Evolutionary conservation across 1,284 basidiomycete species (phyloP).

Genomic region (Entoloma clypeatum): DNA sequence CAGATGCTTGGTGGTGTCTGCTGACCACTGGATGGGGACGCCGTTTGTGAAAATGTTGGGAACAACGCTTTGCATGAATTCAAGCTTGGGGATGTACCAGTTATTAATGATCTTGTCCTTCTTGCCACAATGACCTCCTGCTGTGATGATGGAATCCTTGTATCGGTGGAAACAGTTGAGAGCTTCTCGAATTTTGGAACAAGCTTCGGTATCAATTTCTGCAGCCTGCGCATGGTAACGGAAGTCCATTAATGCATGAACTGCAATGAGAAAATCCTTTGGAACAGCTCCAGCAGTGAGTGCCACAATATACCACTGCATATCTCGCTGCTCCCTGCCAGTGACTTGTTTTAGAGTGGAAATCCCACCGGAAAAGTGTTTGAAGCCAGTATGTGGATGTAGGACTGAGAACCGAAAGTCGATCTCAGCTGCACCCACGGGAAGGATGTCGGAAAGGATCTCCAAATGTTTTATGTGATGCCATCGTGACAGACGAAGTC

Average conservation of each 20-base stretch:
- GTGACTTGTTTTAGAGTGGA: constrained; percentile 29
- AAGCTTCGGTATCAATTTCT: constrained; percentile 17
- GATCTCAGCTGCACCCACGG: constrained; percentile 23
- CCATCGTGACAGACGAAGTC: constrained; percentile 27
- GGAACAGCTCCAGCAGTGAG: constrained; percentile 25
- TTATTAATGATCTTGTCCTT: constrained; percentile 17
- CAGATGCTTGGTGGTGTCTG: constrained; percentile 28
- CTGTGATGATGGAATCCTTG: constrained; percentile 23
- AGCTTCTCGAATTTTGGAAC: constrained; percentile 15
- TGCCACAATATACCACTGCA: constrained; percentile 26
- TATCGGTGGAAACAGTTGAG: constrained; percentile 24
- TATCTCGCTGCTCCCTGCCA: constrained; percentile 24
- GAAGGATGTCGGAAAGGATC: constrained; percentile 20
- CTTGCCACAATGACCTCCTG: constrained; percentile 20
- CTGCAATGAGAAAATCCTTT: constrained; percentile 19
- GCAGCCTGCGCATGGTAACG: constrained; percentile 26
- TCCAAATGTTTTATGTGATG: constrained; percentile 14
- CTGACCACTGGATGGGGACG: constrained; percentile 28
- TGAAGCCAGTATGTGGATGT: constrained; percentile 21
- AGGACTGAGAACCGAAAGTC: constrained; percentile 28
- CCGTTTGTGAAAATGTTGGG: constrained; percentile 24
- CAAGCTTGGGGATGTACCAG: constrained; percentile 30
- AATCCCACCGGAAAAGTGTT: constrained; percentile 27
- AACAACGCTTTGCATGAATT: constrained; percentile 31
- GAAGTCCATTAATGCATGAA: constrained; percentile 31